phyloP scores from a whole-genome alignment of 352 stramenopile species.

The Globisporangium solare region DNA sequence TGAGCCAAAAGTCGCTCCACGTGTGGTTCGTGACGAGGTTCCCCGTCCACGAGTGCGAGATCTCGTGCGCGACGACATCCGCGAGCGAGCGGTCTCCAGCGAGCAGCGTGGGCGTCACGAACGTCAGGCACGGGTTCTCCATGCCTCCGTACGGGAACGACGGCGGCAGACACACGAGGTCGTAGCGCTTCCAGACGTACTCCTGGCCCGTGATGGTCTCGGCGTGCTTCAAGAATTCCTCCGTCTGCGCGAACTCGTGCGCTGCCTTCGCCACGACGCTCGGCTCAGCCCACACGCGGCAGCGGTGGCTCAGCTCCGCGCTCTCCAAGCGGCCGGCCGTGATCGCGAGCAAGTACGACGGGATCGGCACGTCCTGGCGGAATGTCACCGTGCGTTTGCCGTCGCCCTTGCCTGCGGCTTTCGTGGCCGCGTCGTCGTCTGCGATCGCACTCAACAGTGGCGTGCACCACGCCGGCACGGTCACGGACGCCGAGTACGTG shows the following conservation, averaged over 20 bases:
- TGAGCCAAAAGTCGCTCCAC: slow-evolving; percentile 98
- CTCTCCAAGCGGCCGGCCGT: slow-evolving; percentile 89
- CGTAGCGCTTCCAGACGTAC: slow-evolving; percentile 97
- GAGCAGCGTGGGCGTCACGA: slow-evolving; percentile 95
- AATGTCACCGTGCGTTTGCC: slow-evolving; percentile 11
- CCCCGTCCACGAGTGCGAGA: slow-evolving; percentile 95
- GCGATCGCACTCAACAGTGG: slow-evolving; percentile 89
- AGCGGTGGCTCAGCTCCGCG: slow-evolving; percentile 82
- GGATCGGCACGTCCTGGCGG: slow-evolving; percentile 90
- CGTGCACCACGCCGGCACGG: slow-evolving; percentile 90
- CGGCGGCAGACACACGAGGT: slow-evolving; percentile 96
- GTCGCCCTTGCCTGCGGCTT: not conserved
- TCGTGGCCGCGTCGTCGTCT: slow-evolving; percentile 3
- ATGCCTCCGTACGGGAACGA: slow-evolving; percentile 89
- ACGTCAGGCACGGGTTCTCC: slow-evolving; percentile 90
- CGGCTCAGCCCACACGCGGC: slow-evolving; percentile 94
- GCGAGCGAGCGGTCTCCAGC: slow-evolving; percentile 93
- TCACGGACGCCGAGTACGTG: slow-evolving; percentile 91
- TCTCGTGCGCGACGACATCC: slow-evolving; percentile 97
- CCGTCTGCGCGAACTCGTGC: slow-evolving; percentile 94
- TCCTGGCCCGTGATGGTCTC: slow-evolving; percentile 89
- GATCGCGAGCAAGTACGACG: slow-evolving; percentile 95
- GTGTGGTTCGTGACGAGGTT: slow-evolving; percentile 97
- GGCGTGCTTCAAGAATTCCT: slow-evolving; percentile 89
- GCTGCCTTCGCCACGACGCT: slow-evolving; percentile 89